Evolutionary conservation across 257 asterid species (phyloP), one percentile per base, ranked within the genome.

Genomic region (Henckelia pumila): DNA sequence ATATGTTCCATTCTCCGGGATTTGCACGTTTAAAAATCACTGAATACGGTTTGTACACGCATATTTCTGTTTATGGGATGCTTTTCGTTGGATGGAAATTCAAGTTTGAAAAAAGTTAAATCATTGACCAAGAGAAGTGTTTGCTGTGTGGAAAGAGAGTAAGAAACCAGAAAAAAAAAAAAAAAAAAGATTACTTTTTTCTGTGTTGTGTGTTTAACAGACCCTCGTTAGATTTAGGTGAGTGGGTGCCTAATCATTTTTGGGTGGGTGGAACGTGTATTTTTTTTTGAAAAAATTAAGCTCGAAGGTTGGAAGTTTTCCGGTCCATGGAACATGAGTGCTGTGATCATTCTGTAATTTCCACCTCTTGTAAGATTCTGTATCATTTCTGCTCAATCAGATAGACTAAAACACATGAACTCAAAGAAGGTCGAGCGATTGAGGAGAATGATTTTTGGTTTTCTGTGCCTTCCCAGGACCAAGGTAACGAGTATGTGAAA

Each of bases 401-500:
- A 40, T 57, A 44, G 20, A 47, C 37, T 37, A 53, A 58, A 58
- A 25, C 9, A 37, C 40, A 4, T 55, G 44, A 26, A 59, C 49
- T 35, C 61, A 47, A 20, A 3, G 66, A 35, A n/a, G 24, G 30
- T 50, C 32, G 24, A 8, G n/a, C 62, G 13, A 59, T 28, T 69
- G 53, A 61, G 17, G 8, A 58, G 59, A 17, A 7, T 17, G 21
- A 26, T 40, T 25, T 20, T 47, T 63, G 44, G 63, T 59, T 75
- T 69, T 40, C 17, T 62, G 66, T 72, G 56, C 52, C 58, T 53
- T 68, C 76, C 73, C 83, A 93, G 97, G 97, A 93, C 73, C 61
- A 88, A 20, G 97, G 99, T 26, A 93, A 93, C 61, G 95, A 88
- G 71, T 80, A 65, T 77, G 95, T 93, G 22, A 90, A 84, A 76